These are phyloP conservation scores for Chenopodium album DNA, from an alignment of 148 eudicot species.

Conservation along the genomic window DNA sequence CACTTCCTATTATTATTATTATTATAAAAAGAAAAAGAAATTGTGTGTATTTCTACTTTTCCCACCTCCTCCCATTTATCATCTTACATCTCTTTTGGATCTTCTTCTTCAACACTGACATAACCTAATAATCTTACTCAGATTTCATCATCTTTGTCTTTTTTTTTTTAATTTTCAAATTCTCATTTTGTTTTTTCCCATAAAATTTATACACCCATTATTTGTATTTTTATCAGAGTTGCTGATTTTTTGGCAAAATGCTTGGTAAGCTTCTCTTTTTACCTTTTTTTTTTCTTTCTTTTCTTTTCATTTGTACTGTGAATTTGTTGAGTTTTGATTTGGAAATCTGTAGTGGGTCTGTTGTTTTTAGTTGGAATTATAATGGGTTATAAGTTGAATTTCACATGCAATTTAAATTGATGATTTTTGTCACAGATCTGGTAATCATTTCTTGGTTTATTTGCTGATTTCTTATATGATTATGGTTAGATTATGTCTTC, in stretches of 20 bases:
- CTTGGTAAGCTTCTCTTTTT: constrained; percentile 9
- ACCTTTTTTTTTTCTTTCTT: neutral
- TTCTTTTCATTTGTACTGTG: too few species aligned
- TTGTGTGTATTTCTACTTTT: neutral
- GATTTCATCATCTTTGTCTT: neutral
- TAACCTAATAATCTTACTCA: constrained; percentile 17
- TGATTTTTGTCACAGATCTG: constrained; percentile 29
- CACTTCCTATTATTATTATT: constrained; percentile 1
- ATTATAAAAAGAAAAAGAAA: too few species aligned
- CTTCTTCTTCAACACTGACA: constrained; percentile 17
- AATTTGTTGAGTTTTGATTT: constrained; percentile 2
- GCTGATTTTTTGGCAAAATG: neutral
- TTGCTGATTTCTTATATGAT: constrained; percentile 6
- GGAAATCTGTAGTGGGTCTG: constrained; percentile 11
- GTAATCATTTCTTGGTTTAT: neutral
- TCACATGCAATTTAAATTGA: constrained; percentile 26
- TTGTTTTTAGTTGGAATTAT: constrained; percentile 1
- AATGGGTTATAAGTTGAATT: constrained; percentile 23
- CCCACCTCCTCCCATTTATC: constrained; percentile 16
- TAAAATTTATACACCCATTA: too few species aligned
- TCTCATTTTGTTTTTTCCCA: neutral
- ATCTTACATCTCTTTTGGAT: constrained; percentile 17
- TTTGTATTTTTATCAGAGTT: neutral
- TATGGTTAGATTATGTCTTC: constrained; percentile 7
- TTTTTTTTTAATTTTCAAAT: too few species aligned